A percentile compares a stretch with the other conserved stretches of the same genome.
These are phyloP conservation scores for Pythium monospermum DNA, from an alignment of 352 stramenopile genomes.

Conservation along the genomic window DNA sequence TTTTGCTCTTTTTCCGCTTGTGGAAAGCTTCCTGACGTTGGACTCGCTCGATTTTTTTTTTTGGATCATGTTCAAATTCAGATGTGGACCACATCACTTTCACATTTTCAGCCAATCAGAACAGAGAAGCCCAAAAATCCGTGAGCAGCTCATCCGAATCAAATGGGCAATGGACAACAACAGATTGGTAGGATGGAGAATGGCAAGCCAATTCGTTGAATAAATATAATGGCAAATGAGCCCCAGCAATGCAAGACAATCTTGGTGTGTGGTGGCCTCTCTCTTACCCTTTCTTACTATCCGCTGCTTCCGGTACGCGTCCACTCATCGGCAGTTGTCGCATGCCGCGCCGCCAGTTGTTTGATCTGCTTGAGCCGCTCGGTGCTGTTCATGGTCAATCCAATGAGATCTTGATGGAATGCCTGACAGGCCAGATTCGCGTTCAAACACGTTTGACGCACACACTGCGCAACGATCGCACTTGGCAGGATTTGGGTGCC, in stretches of 20 bases:
- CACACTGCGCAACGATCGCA: constrained; percentile 52
- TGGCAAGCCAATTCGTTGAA: too few species aligned
- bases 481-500: constrained; percentile 69
- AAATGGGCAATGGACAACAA: too few species aligned
- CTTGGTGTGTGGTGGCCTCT: too few species aligned
- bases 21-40: constrained; percentile 1
- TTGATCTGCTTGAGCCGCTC: constrained; percentile 87
- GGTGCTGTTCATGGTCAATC: constrained; percentile 75
- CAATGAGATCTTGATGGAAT: constrained; percentile 79
- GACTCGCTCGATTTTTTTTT: constrained; percentile 3
- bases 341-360: constrained; percentile 60
- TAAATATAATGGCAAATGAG: too few species aligned
- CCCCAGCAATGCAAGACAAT: too few species aligned
- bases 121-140: neutral
- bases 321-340: constrained; percentile 43
- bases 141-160: too few species aligned
- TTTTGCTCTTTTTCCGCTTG: too few species aligned
- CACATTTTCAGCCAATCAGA: constrained; percentile 21
- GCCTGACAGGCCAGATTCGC: constrained; percentile 80
- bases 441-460: constrained; percentile 76
- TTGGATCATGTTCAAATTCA: constrained; percentile 22
- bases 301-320: too few species aligned
- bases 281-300: too few species aligned
- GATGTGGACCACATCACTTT: constrained; percentile 11
- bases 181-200: too few species aligned